These are phyloP conservation scores for Capsicum baccatum DNA, from an alignment of 257 asterid genomes.

Conservation along the genomic window DNA sequence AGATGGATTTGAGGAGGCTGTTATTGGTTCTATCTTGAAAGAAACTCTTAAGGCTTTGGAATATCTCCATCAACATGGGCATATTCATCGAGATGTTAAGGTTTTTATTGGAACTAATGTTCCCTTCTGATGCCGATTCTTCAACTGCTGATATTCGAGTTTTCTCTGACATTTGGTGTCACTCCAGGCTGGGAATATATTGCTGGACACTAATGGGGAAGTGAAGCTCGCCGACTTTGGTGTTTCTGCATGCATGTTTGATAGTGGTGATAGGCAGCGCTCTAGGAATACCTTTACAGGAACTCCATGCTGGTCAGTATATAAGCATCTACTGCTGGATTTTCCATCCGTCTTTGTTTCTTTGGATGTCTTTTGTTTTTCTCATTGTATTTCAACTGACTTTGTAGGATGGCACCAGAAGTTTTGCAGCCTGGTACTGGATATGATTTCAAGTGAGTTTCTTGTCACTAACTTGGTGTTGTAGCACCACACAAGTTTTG, in stretches of 20 bases:
- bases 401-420: conserved; percentile 98
- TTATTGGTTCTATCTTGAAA: conserved; percentile 85
- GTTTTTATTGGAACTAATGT: conserved; percentile 44
- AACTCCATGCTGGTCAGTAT: conserved; percentile 96
- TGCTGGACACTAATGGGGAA: conserved; percentile 82
- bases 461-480: conserved; percentile 19
- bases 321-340: conserved; percentile 21
- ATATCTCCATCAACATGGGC: conserved; percentile 93
- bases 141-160: not conserved
- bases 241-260: conserved; percentile 96
- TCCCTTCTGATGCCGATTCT: conserved; percentile 24
- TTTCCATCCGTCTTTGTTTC: conserved; percentile 24
- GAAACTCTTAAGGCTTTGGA: conserved; percentile 98
- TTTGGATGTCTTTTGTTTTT: not conserved
- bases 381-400: conserved; percentile 33
- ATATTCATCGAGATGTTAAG: conserved; percentile 98
- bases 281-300: conserved; percentile 98
- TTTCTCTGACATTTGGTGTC: conserved; percentile 35
- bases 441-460: conserved; percentile 91
- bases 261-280: conserved; percentile 95
- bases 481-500: not conserved
- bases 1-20: conserved; percentile 95
- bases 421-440: conserved; percentile 99
- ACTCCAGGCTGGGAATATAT: conserved; percentile 93
- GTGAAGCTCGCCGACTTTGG: conserved; percentile 99